Evolutionary conservation across 169 alveolate species (phyloP), one percentile per base, ranked within the genome.

Genomic region (Eimeria acervulina): DNA sequence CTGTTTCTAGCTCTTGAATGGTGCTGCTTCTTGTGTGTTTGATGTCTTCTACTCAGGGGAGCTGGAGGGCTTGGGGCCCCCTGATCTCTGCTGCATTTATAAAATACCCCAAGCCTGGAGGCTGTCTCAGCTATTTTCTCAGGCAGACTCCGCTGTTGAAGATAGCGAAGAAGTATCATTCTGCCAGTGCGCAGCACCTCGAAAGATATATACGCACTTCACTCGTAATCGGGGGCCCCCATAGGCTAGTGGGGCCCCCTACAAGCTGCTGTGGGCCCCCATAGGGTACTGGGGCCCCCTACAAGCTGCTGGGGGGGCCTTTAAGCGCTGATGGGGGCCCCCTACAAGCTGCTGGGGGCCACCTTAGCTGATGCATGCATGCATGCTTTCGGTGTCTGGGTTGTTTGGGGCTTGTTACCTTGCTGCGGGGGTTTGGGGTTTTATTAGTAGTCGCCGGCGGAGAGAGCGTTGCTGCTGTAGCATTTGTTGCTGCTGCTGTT

Each of bases 11-110:
- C n/a, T 55, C 26, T 55, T 17, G 4, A 2, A 2, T 55, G 66
- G n/a, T 55, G 66, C 66, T 55, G 66, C 26, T 12, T 47, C 55
- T 12, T 47, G 13, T 55, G 66, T 17, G 5, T 47, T 5, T 55
- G 66, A 2, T 55, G 26, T 12, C 66, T 12, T 26, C 15, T 55
- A 47, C 5, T 13, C 91, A 81, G 91, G 91, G 7, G 91, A 81
- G 42, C 44, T 81, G 28, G 91, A 81, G 28, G 91, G 91, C 72
- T 23, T 81, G 33, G 91, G 91, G 47, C 91, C 91, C 66, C 91
- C 91, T 42, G 91, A 81, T 33, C 91, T 81, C 44, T 81, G 91
- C 66, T 81, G 91, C 19, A 7, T 81, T 17, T 47, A 26, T 8
- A 81, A 81, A 31, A 26, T 33, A 7, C 91, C 63, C 26, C 55